phyloP scores from a whole-genome alignment of 495 filamentous ascomycete species.

The Xylaria scruposa region DNA sequence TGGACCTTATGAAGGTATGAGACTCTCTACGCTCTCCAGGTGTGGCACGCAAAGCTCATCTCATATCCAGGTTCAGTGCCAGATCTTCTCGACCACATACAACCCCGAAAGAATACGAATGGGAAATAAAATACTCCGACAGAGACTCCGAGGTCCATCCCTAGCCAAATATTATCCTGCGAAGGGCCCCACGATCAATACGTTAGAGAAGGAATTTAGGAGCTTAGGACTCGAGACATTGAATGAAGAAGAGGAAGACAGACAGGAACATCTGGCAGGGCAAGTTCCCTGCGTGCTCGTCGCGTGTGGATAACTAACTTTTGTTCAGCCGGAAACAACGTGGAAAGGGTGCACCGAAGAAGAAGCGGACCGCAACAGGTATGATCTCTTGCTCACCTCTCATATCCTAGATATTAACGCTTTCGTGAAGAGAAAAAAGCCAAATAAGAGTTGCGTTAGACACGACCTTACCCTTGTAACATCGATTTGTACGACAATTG shows the following conservation, averaged over 20 bases:
- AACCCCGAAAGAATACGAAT: constrained; percentile 82
- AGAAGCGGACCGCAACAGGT: constrained; percentile 78
- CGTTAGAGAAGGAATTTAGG: constrained; percentile 68
- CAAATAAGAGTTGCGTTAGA: constrained; percentile 19
- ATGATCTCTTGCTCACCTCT: constrained; percentile 34
- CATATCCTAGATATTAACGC: constrained; percentile 10
- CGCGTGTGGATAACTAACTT: constrained; percentile 35
- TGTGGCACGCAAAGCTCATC: neutral
- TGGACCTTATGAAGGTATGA: constrained; percentile 80
- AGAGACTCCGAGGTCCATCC: constrained; percentile 78
- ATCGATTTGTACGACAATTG: constrained; percentile 19
- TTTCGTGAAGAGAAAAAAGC: constrained; percentile 19
- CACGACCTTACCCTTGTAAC: constrained; percentile 1
- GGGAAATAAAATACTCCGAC: constrained; percentile 87
- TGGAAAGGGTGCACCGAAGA: constrained; percentile 91
- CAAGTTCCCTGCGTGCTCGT: constrained; percentile 48
- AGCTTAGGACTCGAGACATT: constrained; percentile 63
- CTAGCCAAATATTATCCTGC: constrained; percentile 87
- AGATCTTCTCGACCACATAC: constrained; percentile 87
- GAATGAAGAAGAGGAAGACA: constrained; percentile 78
- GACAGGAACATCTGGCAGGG: constrained; percentile 76
- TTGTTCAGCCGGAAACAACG: constrained; percentile 67
- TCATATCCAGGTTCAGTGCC: constrained; percentile 74
- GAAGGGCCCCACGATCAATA: constrained; percentile 69
- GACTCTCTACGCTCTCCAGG: neutral